A percentile compares a stretch with the other conserved stretches of the same genome.
phyloP scores from a whole-genome alignment of 352 stramenopile genomes.

The Phytophthora multivora region DNA sequence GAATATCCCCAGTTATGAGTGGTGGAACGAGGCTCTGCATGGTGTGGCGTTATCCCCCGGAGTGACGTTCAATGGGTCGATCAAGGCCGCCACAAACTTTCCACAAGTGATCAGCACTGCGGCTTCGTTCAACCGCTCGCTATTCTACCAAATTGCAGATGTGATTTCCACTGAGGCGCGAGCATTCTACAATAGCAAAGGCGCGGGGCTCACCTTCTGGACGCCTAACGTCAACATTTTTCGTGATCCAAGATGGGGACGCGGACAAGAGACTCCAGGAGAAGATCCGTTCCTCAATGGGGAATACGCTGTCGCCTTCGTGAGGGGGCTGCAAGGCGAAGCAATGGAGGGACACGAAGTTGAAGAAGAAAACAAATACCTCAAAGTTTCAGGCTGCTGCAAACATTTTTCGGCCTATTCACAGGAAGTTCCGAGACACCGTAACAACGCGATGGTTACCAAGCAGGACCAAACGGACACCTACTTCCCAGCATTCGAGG shows the following conservation, averaged over 20 bases:
- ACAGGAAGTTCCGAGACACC: slow-evolving; percentile 75
- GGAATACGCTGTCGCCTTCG: slow-evolving; percentile 87
- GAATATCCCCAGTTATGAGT: slow-evolving; percentile 76
- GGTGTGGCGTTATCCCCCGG: slow-evolving; percentile 76
- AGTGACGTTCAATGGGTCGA: slow-evolving; percentile 58
- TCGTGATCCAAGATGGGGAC: slow-evolving; percentile 91
- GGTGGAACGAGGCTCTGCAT: slow-evolving; percentile 92
- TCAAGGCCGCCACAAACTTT: slow-evolving; percentile 87
- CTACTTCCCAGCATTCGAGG: slow-evolving; percentile 87
- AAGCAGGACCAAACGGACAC: slow-evolving; percentile 90
- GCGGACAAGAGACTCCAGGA: slow-evolving; percentile 89
- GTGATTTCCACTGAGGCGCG: slow-evolving; percentile 84
- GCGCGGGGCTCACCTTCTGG: slow-evolving; percentile 90
- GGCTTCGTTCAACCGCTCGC: slow-evolving; percentile 85
- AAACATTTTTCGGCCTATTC: slow-evolving; percentile 95
- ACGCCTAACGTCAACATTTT: slow-evolving; percentile 95
- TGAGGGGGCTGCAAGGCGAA: slow-evolving; percentile 85
- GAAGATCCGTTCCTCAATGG: slow-evolving; percentile 91
- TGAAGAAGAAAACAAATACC: slow-evolving; percentile 32
- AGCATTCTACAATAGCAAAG: slow-evolving; percentile 80
- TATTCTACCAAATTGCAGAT: slow-evolving; percentile 79
- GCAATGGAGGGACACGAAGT: slow-evolving; percentile 24
- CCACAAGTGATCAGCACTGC: slow-evolving; percentile 82
- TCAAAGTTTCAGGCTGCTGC: slow-evolving; percentile 87
- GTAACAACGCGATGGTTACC: slow-evolving; percentile 89